Evolutionary conservation across 768 basidiomycete genomes (phyloP).

Genomic region (Coprinellus aureogranulatus): DNA sequence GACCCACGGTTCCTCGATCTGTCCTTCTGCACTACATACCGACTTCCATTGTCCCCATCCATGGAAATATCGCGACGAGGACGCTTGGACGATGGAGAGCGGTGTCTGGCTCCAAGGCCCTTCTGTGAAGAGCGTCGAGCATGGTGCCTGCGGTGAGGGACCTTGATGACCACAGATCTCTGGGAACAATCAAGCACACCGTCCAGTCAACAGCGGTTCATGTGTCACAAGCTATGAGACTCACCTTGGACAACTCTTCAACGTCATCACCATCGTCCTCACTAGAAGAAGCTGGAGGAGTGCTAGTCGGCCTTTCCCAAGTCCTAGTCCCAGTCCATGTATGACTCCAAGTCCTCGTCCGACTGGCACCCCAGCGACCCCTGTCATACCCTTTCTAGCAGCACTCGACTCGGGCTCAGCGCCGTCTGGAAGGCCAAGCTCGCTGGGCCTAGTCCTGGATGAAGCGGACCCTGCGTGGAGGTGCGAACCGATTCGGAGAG

Average conservation of each 20-base stretch:
- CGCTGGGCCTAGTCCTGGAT: too few species aligned
- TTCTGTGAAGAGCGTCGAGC: not conserved
- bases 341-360: not conserved
- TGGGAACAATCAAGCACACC: not conserved
- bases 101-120: not conserved
- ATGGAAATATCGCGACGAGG: not conserved
- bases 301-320: not conserved
- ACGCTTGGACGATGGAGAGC: not conserved
- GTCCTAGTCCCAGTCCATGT: not conserved
- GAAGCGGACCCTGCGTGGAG: too few species aligned
- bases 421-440: conserved; percentile 4
- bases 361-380: not conserved
- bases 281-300: not conserved
- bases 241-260: not conserved
- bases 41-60: not conserved
- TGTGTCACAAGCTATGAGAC: not conserved
- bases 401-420: not conserved
- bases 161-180: not conserved
- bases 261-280: not conserved
- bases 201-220: not conserved
- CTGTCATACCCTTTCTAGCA: conserved; percentile 2
- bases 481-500: too few species aligned
- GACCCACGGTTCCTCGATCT: not conserved
- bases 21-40: conserved; percentile 1
- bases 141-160: not conserved